phyloP scores from a whole-genome alignment of 208 protist species.

The Phytomonas francai region DNA sequence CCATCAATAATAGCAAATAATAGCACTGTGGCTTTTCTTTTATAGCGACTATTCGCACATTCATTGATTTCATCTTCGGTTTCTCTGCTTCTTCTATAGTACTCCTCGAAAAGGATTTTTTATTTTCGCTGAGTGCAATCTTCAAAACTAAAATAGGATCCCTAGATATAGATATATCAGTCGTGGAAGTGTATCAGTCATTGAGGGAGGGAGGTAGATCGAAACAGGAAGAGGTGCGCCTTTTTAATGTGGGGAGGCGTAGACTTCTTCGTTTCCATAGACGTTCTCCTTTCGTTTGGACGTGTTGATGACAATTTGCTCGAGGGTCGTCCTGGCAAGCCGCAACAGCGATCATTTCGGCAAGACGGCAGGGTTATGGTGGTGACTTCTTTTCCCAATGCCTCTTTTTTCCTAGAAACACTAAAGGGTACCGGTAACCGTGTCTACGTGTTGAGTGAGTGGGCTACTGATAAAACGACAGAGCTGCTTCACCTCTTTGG shows the following conservation, averaged over 20 bases:
- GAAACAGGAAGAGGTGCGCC: neutral
- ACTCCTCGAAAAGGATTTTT: neutral
- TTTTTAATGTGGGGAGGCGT: constrained; percentile 40
- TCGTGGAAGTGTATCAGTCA: neutral
- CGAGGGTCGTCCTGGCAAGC: constrained; percentile 27
- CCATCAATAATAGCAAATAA: neutral
- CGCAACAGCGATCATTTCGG: constrained; percentile 16
- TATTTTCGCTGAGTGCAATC: constrained; percentile 4
- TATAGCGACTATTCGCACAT: neutral
- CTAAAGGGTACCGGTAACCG: constrained; percentile 43
- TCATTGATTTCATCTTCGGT: neutral
- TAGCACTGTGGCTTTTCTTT: neutral
- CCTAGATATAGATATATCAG: neutral
- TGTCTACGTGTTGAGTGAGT: constrained; percentile 43
- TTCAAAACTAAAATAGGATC: neutral
- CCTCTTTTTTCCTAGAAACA: constrained; percentile 55
- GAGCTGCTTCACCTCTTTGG: constrained; percentile 35
- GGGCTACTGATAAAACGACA: constrained; percentile 26
- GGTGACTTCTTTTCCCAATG: constrained; percentile 44
- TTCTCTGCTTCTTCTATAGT: neutral
- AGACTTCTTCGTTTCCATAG: constrained; percentile 60
- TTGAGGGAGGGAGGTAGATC: neutral
- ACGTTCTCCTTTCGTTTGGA: constrained; percentile 41
- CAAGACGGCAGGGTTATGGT: constrained; percentile 15
- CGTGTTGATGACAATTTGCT: constrained; percentile 11